Percentiles rank a stretch among this genome's conserved stretches.
phyloP scores from a whole-genome alignment of 2,329 filamentous ascomycete genomes.

The Proliferodiscus dingleyae region DNA sequence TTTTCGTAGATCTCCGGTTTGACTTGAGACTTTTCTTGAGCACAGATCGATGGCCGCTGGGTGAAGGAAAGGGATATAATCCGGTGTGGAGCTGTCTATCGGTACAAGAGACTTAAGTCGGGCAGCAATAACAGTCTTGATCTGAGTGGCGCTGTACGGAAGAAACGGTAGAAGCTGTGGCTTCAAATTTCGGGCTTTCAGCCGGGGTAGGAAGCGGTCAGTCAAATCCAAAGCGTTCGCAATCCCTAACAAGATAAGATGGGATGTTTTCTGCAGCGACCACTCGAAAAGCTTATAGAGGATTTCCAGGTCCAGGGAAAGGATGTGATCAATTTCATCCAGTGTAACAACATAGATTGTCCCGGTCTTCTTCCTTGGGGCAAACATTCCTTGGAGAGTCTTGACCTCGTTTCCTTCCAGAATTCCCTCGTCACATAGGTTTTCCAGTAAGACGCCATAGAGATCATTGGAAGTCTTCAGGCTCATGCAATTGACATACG shows the following conservation, averaged over 20 bases:
- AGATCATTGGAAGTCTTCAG: conserved; percentile 84
- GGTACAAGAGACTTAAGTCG: conserved; percentile 74
- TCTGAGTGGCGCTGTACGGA: conserved; percentile 83
- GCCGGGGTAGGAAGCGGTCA: conserved; percentile 85
- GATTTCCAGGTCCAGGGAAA: conserved; percentile 82
- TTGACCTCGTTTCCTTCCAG: conserved; percentile 63
- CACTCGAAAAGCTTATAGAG: conserved; percentile 95
- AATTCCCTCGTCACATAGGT: conserved; percentile 57
- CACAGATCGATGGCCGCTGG: conserved; percentile 91
- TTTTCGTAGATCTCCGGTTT: conserved; percentile 90
- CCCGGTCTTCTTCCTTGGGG: conserved; percentile 51
- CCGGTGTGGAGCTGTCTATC: conserved; percentile 44
- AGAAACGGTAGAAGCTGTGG: conserved; percentile 86
- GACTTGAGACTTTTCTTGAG: conserved; percentile 88
- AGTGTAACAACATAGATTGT: conserved; percentile 76
- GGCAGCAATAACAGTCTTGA: conserved; percentile 79
- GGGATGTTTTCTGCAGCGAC: conserved; percentile 78
- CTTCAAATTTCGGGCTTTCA: conserved; percentile 89
- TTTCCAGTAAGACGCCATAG: conserved; percentile 71
- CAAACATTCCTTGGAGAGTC: conserved; percentile 66
- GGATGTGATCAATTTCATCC: conserved; percentile 91
- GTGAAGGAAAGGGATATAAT: conserved; percentile 81
- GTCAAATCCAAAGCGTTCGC: conserved; percentile 95
- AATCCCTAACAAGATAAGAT: conserved; percentile 81
- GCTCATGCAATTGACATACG: conserved; percentile 95